Evolutionary conservation across 345 rosid genomes (phyloP), one percentile per base, ranked within the genome.

Genomic region (Balakata baccata): DNA sequence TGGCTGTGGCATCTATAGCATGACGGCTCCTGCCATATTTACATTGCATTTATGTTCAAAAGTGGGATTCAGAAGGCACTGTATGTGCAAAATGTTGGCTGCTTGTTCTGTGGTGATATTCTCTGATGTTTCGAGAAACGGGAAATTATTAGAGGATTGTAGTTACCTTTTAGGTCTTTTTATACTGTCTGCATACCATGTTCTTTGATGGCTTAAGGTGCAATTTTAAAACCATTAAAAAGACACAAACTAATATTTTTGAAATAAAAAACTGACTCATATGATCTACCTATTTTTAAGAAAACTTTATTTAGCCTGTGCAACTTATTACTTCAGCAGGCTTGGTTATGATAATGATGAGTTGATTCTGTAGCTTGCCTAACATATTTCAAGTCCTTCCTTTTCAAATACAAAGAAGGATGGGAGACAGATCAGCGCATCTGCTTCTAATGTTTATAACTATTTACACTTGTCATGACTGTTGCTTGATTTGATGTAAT

Each of bases 1-100:
- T 57, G 61, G 22, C 43, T 67, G 54, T 45, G 69, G 23, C 66
- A 56, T 59, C 13, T 78, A 59, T 57, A 75, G 52, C 66, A 64
- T 51, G 49, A 45, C 39, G 37, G 34, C 38, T 2, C 64, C 22
- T 12, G 2, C 47, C 56, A 20, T 54, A 37, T 37, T 34, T 41
- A 8, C 23, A 23, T 25, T 66, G n/a, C 70, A 23, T 52, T 17
- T 2, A 12, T 12, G 17, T 22, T 34, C 20, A 37, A 53, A 66
- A 17, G 47, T 25, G 37, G 43, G 41, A 29, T 17, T 58, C 45
- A 12, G n/a, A 63, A 70, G 65, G 63, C 66, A 50, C 0, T 68
- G 8, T 20, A 20, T 29, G 17, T 46, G 7, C 20, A 23, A 65
- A 56, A 22, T 70, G n/a, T 41, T 65, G 52, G 37, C 2, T 64